These are phyloP conservation scores for Lepidium africanum DNA, from an alignment of 345 rosid species.

Conservation along the genomic window DNA sequence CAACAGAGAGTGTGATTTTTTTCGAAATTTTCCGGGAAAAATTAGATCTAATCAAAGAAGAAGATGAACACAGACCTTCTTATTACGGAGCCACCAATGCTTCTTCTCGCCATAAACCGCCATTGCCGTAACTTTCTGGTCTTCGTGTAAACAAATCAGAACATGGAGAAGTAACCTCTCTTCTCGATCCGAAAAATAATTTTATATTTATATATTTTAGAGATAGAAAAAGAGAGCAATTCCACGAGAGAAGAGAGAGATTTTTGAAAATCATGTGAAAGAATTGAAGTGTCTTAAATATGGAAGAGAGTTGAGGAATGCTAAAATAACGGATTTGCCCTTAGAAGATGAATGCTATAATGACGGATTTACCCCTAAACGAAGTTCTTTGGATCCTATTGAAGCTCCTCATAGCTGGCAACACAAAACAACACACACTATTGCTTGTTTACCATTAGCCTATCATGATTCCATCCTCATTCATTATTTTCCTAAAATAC, in stretches of 20 bases:
- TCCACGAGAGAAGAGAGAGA: constrained; percentile 16
- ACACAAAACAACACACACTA: constrained; percentile 20
- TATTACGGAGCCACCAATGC: constrained; percentile 35
- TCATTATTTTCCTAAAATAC: constrained; percentile 17
- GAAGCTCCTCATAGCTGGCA: constrained; percentile 19
- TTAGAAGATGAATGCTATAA: not conserved
- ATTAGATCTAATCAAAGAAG: not conserved
- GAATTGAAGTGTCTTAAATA: constrained; percentile 31
- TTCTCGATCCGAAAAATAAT: constrained; percentile 1
- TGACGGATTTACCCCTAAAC: not conserved
- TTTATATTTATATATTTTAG: not conserved
- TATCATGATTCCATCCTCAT: constrained; percentile 22
- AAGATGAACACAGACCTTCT: constrained; percentile 13
- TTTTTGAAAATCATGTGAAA: constrained; percentile 10
- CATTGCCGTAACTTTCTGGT: constrained; percentile 13
- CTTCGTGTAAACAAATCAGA: constrained; percentile 12
- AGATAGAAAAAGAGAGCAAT: constrained; percentile 1
- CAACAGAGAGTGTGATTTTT: not conserved
- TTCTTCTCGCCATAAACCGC: constrained; percentile 31
- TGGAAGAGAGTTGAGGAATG: constrained; percentile 13
- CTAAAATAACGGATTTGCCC: not conserved
- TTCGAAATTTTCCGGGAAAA: not conserved
- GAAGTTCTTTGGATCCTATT: constrained; percentile 13
- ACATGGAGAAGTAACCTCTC: constrained; percentile 4
- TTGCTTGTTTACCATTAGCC: not conserved